phyloP scores from a whole-genome alignment of 202 grass and related monocot genomes.

The Setaria viridis region DNA sequence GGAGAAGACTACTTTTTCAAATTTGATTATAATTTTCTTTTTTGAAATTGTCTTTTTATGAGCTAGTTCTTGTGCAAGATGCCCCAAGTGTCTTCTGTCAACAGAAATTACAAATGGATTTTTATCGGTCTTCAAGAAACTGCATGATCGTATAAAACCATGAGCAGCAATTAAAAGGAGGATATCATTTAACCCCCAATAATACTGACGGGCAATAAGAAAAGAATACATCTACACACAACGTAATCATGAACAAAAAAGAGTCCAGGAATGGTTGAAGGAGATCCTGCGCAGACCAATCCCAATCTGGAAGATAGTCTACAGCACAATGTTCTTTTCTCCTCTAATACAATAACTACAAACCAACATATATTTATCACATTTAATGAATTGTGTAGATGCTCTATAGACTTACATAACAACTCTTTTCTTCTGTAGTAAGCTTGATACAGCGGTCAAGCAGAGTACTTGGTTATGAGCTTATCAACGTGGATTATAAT shows the following conservation, averaged over 20 bases:
- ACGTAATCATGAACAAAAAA: constrained; percentile 11
- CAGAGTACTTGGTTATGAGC: constrained; percentile 75
- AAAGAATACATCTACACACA: constrained; percentile 29
- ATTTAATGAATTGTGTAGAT: constrained; percentile 50
- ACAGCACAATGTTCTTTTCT: constrained; percentile 1
- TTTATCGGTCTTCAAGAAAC: too few relatives aligned
- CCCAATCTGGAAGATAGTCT: neutral
- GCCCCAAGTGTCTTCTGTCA: too few relatives aligned
- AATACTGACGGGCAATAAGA: neutral
- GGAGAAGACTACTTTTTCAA: too few relatives aligned
- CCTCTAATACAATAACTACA: constrained; percentile 39
- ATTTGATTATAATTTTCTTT: too few relatives aligned
- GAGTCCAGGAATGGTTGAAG: constrained; percentile 14
- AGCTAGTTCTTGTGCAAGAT: too few relatives aligned
- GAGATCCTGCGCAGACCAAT: neutral
- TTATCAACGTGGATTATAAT: constrained; percentile 95
- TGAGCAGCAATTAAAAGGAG: constrained; percentile 1
- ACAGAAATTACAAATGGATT: too few relatives aligned
- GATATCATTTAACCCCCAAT: constrained; percentile 21
- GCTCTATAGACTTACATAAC: constrained; percentile 31
- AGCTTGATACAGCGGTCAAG: constrained; percentile 46
- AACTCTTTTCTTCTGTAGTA: constrained; percentile 30
- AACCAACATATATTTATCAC: constrained; percentile 40
- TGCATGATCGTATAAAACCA: too few relatives aligned
- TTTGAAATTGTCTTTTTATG: too few relatives aligned